Percentiles rank a stretch among this genome's conserved stretches.
Evolutionary conservation across 176 grass and related monocot genomes (phyloP).

Genomic region (Ensete ventricosum): DNA sequence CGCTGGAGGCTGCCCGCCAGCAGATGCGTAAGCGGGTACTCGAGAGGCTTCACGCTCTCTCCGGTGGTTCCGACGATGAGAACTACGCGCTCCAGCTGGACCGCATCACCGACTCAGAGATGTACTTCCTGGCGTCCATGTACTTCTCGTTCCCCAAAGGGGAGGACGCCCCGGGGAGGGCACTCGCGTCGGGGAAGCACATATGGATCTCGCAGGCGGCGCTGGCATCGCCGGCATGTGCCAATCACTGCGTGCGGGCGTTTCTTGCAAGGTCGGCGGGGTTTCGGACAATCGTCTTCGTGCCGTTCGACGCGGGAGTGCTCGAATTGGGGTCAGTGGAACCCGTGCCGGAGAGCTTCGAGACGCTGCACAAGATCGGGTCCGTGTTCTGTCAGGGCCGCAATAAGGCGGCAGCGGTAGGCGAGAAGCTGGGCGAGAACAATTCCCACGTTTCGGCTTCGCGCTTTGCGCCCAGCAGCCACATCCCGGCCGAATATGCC

Average conservation of each 20-base stretch:
- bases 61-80: constrained; percentile 53
- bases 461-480: background rate
- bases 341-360: constrained; percentile 35
- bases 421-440: background rate
- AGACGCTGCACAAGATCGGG: constrained; percentile 34
- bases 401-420: background rate
- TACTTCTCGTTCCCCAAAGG: constrained; percentile 68
- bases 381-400: constrained; percentile 21
- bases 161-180: constrained; percentile 44
- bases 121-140: constrained; percentile 91
- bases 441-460: background rate
- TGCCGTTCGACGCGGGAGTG: constrained; percentile 61
- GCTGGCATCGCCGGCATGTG: background rate
- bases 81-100: constrained; percentile 55
- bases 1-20: background rate
- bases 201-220: constrained; percentile 42
- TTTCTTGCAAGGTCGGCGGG: constrained; percentile 52
- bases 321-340: constrained; percentile 62
- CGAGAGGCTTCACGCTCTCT: constrained; percentile 52
- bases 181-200: constrained; percentile 37
- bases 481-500: constrained; percentile 13
- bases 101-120: constrained; percentile 57
- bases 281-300: constrained; percentile 53
- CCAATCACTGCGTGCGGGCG: constrained; percentile 52
- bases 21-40: constrained; percentile 51